Evolutionary conservation across 2,329 filamentous ascomycete genomes (phyloP), one percentile per base, ranked within the genome.

Genomic region (Ciborinia camelliae): DNA sequence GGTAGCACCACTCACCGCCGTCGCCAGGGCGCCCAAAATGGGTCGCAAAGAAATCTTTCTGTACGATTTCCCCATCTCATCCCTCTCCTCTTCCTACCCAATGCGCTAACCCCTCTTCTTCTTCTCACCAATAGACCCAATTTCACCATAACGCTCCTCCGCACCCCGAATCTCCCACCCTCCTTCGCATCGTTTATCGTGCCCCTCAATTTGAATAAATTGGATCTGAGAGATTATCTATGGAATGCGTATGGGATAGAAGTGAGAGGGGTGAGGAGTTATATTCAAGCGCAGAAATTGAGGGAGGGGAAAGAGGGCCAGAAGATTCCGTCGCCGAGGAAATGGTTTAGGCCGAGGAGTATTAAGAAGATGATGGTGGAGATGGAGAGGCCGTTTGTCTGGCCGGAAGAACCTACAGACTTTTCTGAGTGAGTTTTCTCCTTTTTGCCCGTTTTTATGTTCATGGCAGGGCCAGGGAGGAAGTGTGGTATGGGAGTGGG

Each of bases 331-430:
- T 76, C 66, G 68, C 73, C 81, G 77, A 73, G 82, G 83, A 67
- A 82, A 68, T 87, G 86, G 81, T 88, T 86, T 77, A 86, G 94
- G 30, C 90, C 90, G 32, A 82, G 84, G 69, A 81, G 87, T 58
- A 84, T 88, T 73, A 99, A 99, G 84, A 90, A 88, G 77, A 99
- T 99, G 95, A 96, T 90, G 50, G 91, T 96, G 52, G 91, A 97
- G 81, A 85, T 99, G 80, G 86, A 84, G 67, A 81, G 88, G 80
- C 91, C 93, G 5, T 99, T 99, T 80, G 86, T 90, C 64, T 98
- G 91, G 90, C 95, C 95, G 0, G 83, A 86, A 69, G 77, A 81
- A 70, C 90, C 91, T 5, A 77, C 81, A 69, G 83, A 89, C 75
- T 80, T 85, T 67, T 76, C 81, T 65, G 78, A 81, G 75, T 92